These are phyloP conservation scores for Tuber aestivum DNA, from an alignment of 495 filamentous ascomycete species.

Conservation along the genomic window DNA sequence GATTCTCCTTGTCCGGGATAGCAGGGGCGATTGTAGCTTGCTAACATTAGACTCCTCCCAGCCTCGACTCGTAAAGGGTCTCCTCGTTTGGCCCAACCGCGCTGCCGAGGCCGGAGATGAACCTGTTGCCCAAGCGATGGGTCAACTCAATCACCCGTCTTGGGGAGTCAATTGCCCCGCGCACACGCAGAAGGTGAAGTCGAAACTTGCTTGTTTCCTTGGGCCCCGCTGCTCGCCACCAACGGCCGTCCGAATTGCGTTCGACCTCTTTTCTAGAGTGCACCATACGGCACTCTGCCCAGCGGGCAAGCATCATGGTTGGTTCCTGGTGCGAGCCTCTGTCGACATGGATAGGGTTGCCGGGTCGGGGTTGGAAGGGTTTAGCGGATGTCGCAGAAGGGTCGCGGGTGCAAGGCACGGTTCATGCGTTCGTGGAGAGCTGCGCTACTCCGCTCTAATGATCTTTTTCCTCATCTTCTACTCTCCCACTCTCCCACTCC, in stretches of 20 bases:
- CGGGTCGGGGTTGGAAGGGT: conserved; percentile 35
- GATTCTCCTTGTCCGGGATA: no score
- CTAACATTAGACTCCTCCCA: not conserved
- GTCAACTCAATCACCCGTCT: not conserved
- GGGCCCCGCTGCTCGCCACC: conserved; percentile 25
- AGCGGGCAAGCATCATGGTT: conserved; percentile 14
- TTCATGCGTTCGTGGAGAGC: conserved; percentile 35
- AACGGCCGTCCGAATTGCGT: conserved; percentile 40
- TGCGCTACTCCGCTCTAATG: conserved; percentile 8
- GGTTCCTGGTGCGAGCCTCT: conserved; percentile 34
- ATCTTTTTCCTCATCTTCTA: conserved; percentile 16
- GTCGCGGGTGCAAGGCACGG: conserved; percentile 40
- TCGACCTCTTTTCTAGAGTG: conserved; percentile 36
- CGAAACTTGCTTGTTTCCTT: conserved; percentile 35
- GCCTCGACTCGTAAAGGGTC: conserved; percentile 14
- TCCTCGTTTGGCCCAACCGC: conserved; percentile 30
- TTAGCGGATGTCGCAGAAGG: conserved; percentile 25
- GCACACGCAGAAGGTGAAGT: conserved; percentile 36
- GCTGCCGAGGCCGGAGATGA: conserved; percentile 39
- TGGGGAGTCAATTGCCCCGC: conserved; percentile 33
- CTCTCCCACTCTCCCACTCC: conserved; percentile 33
- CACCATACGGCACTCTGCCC: not conserved
- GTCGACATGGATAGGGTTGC: conserved; percentile 39
- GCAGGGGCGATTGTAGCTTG: not conserved
- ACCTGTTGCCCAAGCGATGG: conserved; percentile 30